phyloP scores from a whole-genome alignment of 1,284 basidiomycete genomes.

The Leccinum subrobustum region DNA sequence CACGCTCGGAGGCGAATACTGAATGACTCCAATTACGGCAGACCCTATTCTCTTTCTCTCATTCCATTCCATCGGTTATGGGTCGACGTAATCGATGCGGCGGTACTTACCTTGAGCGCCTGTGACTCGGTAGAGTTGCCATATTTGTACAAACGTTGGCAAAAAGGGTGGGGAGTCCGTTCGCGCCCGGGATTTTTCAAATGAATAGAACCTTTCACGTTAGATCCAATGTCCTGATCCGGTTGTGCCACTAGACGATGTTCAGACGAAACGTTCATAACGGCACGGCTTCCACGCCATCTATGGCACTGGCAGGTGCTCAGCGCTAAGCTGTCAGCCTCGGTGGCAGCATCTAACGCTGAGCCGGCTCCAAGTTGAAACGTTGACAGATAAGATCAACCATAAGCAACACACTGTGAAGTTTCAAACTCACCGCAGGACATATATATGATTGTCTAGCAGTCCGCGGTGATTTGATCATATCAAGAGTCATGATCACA shows the following conservation, averaged over 20 bases:
- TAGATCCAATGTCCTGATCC: not conserved
- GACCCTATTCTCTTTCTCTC: not conserved
- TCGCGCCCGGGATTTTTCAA: not conserved
- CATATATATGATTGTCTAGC: not conserved
- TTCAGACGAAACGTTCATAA: not conserved
- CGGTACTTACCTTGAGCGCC: not conserved
- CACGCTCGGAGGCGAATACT: not conserved
- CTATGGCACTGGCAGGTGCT: not conserved
- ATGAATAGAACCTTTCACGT: not conserved
- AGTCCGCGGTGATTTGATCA: not conserved
- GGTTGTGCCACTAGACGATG: not conserved
- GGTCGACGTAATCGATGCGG: constrained; percentile 15
- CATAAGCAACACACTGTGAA: not conserved
- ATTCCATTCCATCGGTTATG: constrained; percentile 9
- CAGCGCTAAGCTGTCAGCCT: not conserved
- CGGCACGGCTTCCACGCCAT: not conserved
- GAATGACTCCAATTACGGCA: constrained; percentile 3
- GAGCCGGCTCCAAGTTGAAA: not conserved
- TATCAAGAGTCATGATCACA: not conserved
- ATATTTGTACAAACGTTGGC: not conserved
- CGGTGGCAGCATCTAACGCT: not conserved
- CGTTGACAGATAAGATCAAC: not conserved
- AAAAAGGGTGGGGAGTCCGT: not conserved
- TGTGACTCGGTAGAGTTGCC: not conserved
- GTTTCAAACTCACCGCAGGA: not conserved